phyloP scores from a whole-genome alignment of 345 rosid genomes.

The Dipteronia dyeriana region DNA sequence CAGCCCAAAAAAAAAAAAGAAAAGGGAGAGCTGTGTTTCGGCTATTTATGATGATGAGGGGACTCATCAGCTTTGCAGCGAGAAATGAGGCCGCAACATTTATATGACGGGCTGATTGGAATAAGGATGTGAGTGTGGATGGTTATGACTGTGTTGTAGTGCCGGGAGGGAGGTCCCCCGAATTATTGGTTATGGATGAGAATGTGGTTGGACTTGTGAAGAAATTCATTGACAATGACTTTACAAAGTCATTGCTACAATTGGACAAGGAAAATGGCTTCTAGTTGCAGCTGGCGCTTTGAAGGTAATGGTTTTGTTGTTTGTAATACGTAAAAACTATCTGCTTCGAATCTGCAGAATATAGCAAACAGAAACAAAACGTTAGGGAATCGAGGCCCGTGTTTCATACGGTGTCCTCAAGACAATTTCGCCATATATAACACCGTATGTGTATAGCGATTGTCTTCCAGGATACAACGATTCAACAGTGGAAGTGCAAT shows the following conservation, averaged over 20 bases:
- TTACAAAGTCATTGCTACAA: slow-evolving; percentile 43
- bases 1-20: slow-evolving; percentile 52
- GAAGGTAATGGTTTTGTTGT: slow-evolving; percentile 46
- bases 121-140: slow-evolving; percentile 31
- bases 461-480: too few species aligned
- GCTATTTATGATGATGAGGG: slow-evolving; percentile 49
- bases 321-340: too few species aligned
- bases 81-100: slow-evolving; percentile 52
- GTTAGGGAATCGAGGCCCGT: too few species aligned
- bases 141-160: slow-evolving; percentile 50
- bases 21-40: slow-evolving; percentile 48
- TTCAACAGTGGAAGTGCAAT: too few species aligned
- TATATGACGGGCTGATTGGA: slow-evolving; percentile 44
- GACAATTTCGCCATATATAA: too few species aligned
- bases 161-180: slow-evolving; percentile 59
- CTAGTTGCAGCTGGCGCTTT: slow-evolving; percentile 45
- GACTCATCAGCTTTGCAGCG: slow-evolving; percentile 34
- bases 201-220: slow-evolving; percentile 43
- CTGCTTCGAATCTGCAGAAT: too few species aligned
- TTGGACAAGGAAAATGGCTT: slow-evolving; percentile 53
- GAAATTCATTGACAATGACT: slow-evolving; percentile 37
- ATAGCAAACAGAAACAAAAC: too few species aligned
- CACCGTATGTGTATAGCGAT: too few species aligned
- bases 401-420: too few species aligned
- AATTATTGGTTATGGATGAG: slow-evolving; percentile 43